phyloP scores from a whole-genome alignment of 176 grass and related monocot species.

The Juncus inflexus region DNA sequence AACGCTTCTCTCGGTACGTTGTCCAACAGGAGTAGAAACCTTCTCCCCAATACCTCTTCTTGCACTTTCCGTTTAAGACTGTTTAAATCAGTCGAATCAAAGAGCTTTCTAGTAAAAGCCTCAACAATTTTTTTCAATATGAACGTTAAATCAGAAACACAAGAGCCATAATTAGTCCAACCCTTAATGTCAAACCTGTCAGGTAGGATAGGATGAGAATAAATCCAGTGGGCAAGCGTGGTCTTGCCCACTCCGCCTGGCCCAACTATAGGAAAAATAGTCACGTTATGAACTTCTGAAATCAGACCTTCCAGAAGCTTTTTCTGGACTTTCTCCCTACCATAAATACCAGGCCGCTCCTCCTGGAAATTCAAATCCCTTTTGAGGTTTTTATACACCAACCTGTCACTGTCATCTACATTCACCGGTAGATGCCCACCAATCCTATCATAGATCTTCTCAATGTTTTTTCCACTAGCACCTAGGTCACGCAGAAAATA shows the following conservation, averaged over 20 bases:
- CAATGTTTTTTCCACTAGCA: too few species aligned
- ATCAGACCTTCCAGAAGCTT: not conserved
- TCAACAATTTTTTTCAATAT: not conserved
- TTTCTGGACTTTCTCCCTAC: slow-evolving; percentile 4
- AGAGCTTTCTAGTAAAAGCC: not conserved
- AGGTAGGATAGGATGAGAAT: not conserved
- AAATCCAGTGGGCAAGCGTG: slow-evolving; percentile 2
- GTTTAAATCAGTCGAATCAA: not conserved
- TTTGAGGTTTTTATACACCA: too few species aligned
- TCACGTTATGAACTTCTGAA: not conserved
- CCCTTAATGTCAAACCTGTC: slow-evolving; percentile 1
- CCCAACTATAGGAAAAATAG: not conserved
- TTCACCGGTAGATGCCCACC: too few species aligned
- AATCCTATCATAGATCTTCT: too few species aligned
- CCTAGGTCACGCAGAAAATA: too few species aligned
- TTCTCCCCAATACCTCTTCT: not conserved
- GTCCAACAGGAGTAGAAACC: slow-evolving; percentile 7
- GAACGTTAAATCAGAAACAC: not conserved
- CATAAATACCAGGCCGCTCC: not conserved
- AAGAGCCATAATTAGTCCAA: not conserved
- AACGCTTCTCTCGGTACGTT: not conserved
- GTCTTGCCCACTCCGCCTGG: slow-evolving; percentile 16
- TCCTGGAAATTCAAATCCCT: too few species aligned
- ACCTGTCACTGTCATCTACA: too few species aligned
- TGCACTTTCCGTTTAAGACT: not conserved